Percentiles rank a stretch among this genome's conserved stretches.
Evolutionary conservation across 2,329 filamentous ascomycete genomes (phyloP).

Genomic region (Incumbomyces delicatus): DNA sequence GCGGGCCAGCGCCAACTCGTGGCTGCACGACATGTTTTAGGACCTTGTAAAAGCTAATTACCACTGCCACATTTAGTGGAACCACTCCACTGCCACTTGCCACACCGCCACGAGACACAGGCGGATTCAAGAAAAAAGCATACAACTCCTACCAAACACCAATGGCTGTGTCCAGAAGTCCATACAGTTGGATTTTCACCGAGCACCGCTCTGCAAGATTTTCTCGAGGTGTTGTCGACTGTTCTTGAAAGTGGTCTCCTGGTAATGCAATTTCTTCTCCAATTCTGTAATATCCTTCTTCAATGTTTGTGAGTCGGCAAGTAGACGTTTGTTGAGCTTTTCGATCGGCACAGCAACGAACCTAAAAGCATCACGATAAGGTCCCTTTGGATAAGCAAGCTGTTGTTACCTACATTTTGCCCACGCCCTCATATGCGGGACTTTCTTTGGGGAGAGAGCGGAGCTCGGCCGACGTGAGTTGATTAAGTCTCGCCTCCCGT

Average conservation of each 20-base stretch:
- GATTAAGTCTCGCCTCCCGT: conserved; percentile 76
- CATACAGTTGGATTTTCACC: not conserved
- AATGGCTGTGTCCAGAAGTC: too few relatives aligned
- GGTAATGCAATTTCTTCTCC: conserved; percentile 80
- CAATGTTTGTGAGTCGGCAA: conserved; percentile 62
- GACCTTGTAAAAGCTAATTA: too few relatives aligned
- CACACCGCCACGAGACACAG: too few relatives aligned
- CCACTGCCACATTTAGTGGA: too few relatives aligned
- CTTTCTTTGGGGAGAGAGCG: conserved; percentile 64
- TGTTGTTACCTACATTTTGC: conserved; percentile 69
- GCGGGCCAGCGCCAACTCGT: too few relatives aligned
- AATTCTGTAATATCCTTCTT: conserved; percentile 70
- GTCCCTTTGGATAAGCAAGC: not conserved
- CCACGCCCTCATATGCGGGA: conserved; percentile 84
- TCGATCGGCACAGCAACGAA: conserved; percentile 71
- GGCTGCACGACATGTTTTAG: too few relatives aligned
- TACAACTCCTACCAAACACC: too few relatives aligned
- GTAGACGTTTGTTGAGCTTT: conserved; percentile 65
- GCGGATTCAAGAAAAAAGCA: too few relatives aligned
- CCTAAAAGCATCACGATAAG: conserved; percentile 42
- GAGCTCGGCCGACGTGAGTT: conserved; percentile 77
- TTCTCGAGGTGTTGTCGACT: conserved; percentile 84
- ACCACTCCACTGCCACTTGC: too few relatives aligned
- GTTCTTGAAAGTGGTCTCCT: conserved; percentile 93
- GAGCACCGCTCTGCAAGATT: conserved; percentile 52